These are phyloP conservation scores for Fusarium illudens DNA, from an alignment of 2,329 filamentous ascomycete species.

Conservation along the genomic window DNA sequence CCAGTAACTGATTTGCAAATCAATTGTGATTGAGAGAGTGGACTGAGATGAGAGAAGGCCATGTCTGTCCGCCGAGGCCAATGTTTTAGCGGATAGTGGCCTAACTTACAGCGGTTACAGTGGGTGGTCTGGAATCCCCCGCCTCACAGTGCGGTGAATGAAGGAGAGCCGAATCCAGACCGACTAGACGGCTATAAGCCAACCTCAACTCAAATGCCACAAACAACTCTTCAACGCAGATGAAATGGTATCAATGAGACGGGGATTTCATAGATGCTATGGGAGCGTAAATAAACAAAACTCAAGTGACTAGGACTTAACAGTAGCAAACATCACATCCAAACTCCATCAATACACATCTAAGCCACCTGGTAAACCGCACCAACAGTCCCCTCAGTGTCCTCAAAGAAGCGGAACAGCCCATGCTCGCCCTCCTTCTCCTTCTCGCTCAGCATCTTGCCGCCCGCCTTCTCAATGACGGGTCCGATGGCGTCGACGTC, in stretches of 20 bases:
- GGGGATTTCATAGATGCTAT: background rate
- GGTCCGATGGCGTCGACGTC: slow-evolving; percentile 39
- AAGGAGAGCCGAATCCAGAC: background rate
- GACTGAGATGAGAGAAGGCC: background rate
- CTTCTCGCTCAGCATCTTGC: slow-evolving; percentile 42
- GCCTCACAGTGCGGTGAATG: background rate
- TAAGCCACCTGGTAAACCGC: slow-evolving; percentile 43
- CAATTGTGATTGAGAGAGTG: background rate
- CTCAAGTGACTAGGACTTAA: background rate
- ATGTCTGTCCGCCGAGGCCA: background rate
- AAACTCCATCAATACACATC: background rate
- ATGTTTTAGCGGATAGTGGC: background rate
- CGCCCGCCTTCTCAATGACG: slow-evolving; percentile 41
- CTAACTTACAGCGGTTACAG: background rate
- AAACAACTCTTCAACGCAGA: background rate
- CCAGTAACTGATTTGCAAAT: background rate
- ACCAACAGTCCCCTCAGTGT: slow-evolving; percentile 45
- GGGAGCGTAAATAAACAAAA: background rate
- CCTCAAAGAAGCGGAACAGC: slow-evolving; percentile 44
- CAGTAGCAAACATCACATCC: background rate
- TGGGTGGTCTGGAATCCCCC: background rate
- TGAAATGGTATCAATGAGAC: too few species aligned
- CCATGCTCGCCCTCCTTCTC: slow-evolving; percentile 42
- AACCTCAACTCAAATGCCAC: background rate
- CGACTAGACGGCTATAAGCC: background rate